Conservation (phyloP, 768 basidiomycete species). For the Psilocybe sp. region DNA sequence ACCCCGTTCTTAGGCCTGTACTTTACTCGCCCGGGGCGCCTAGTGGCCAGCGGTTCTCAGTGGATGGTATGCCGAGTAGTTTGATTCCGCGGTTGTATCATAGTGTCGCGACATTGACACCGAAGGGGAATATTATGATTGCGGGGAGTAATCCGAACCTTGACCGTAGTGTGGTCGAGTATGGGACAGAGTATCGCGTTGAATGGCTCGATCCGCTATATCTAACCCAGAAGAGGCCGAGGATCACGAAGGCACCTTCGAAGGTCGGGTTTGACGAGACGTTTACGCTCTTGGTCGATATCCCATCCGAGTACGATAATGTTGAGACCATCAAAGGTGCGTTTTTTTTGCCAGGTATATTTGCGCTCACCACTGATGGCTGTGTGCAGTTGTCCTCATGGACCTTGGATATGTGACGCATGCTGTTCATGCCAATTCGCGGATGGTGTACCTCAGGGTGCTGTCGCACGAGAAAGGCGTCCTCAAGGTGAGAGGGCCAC, state of each 20-base stretch:
- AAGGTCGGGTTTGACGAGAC: conserved; percentile 44
- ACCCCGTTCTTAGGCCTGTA: conserved; percentile 65
- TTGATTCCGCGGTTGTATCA: conserved; percentile 76
- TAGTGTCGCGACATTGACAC: conserved; percentile 79
- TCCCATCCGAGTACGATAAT: conserved; percentile 23
- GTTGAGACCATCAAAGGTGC: conserved; percentile 47
- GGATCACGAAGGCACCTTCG: conserved; percentile 32
- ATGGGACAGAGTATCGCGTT: conserved; percentile 85
- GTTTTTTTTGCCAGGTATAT: not conserved
- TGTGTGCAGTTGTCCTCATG: conserved; percentile 62
- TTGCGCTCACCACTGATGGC: not conserved
- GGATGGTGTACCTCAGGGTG: conserved; percentile 62
- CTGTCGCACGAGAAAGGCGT: conserved; percentile 37
- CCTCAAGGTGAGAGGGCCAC: conserved; percentile 63
- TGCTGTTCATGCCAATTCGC: conserved; percentile 70
- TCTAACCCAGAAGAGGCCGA: conserved; percentile 59
- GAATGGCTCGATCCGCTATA: conserved; percentile 88
- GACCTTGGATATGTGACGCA: conserved; percentile 84
- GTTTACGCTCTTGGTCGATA: conserved; percentile 43
- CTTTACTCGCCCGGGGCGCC: conserved; percentile 63
- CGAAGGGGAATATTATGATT: conserved; percentile 69
- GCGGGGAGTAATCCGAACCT: conserved; percentile 85
- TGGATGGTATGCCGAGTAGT: conserved; percentile 57
- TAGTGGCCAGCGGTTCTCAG: conserved; percentile 56
- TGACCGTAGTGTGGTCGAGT: conserved; percentile 68